These are phyloP conservation scores for Fusarium pilosicola DNA, from an alignment of 2,329 filamentous ascomycete species.

Conservation along the genomic window DNA sequence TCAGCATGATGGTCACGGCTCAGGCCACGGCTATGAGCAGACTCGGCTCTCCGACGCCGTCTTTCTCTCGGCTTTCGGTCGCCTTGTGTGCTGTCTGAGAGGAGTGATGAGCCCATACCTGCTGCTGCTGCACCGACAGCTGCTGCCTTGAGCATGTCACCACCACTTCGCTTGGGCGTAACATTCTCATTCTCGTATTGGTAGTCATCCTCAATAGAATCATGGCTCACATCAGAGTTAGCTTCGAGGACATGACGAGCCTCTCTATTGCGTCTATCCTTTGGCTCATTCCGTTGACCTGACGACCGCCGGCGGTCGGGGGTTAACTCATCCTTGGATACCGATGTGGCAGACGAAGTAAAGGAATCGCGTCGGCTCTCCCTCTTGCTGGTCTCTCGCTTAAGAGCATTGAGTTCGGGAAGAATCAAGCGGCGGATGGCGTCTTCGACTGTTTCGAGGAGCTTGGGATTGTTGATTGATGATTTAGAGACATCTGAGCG, in stretches of 20 bases:
- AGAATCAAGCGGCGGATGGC: conserved; percentile 90
- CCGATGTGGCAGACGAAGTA: conserved; percentile 64
- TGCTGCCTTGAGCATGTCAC: conserved; percentile 57
- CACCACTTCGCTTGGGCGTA: conserved; percentile 57
- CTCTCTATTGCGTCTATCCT: conserved; percentile 61
- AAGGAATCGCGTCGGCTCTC: conserved; percentile 75
- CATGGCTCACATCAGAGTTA: conserved; percentile 59
- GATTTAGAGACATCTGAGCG: conserved; percentile 67
- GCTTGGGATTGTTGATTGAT: conserved; percentile 90
- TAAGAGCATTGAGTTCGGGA: conserved; percentile 90
- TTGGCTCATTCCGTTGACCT: conserved; percentile 61
- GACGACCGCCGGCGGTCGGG: conserved; percentile 71
- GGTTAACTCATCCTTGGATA: conserved; percentile 66
- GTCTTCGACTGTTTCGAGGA: conserved; percentile 92
- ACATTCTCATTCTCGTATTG: conserved; percentile 52
- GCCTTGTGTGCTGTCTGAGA: conserved; percentile 55
- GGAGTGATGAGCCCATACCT: conserved; percentile 48
- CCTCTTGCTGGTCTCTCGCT: conserved; percentile 86
- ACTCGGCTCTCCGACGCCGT: conserved; percentile 63
- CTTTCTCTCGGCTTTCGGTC: conserved; percentile 63
- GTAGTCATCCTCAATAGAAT: conserved; percentile 55
- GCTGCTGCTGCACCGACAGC: conserved; percentile 58
- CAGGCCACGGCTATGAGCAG: conserved; percentile 56
- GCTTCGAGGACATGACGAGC: conserved; percentile 65
- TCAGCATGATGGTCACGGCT: conserved; percentile 59